These are phyloP conservation scores for Sporothrix protearum DNA, from an alignment of 2,329 filamentous ascomycete genomes.

Conservation along the genomic window DNA sequence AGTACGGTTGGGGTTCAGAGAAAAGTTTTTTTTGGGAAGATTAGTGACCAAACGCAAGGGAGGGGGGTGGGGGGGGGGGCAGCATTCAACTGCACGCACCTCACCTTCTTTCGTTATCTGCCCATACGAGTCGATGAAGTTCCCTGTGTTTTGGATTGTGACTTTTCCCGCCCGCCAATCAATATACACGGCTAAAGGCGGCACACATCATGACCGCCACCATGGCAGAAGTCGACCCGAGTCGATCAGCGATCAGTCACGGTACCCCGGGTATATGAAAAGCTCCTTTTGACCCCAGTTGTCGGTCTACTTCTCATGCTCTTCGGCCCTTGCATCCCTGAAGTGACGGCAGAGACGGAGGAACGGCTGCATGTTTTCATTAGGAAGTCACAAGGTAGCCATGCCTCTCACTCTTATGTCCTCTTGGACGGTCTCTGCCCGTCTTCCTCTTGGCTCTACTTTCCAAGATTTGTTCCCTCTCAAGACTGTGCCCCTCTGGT, in stretches of 20 bases:
- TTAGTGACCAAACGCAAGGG: too few relatives aligned
- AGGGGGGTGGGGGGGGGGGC: too few relatives aligned
- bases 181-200: conserved; percentile 16
- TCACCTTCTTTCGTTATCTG: too few relatives aligned
- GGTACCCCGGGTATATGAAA: background rate
- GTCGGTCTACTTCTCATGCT: background rate
- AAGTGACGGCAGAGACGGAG: background rate
- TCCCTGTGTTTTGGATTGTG: background rate
- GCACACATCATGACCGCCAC: background rate
- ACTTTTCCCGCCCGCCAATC: conserved; percentile 5
- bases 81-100: too few relatives aligned
- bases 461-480: background rate
- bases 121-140: too few relatives aligned
- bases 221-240: background rate
- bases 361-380: background rate
- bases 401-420: background rate
- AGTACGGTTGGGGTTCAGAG: too few relatives aligned
- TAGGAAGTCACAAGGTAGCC: background rate
- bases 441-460: background rate
- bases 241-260: background rate
- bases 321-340: conserved; percentile 6
- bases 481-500: background rate
- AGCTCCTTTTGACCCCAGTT: background rate
- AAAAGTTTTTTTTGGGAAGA: too few relatives aligned
- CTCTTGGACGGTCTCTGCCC: background rate